Evolutionary conservation across 768 basidiomycete species (phyloP).

Genomic region (Tulasnella sp.): DNA sequence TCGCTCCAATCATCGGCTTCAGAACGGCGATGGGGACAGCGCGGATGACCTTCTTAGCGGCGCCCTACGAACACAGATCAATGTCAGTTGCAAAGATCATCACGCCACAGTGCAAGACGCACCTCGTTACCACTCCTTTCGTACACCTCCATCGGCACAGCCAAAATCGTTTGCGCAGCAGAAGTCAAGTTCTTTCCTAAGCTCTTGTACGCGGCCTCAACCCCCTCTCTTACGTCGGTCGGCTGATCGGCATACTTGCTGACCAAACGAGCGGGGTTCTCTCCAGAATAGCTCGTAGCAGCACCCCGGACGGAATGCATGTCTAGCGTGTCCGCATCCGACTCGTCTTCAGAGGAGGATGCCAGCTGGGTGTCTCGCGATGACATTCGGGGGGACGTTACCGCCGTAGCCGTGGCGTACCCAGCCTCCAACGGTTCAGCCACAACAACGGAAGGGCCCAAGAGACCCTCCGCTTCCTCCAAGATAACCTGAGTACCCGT

Average conservation of each 20-base stretch:
- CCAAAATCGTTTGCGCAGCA: constrained; percentile 96
- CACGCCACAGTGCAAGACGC: constrained; percentile 33
- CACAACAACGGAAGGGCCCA: constrained; percentile 65
- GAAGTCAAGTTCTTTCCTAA: constrained; percentile 81
- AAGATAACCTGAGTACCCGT: constrained; percentile 97
- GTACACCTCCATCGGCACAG: constrained; percentile 98
- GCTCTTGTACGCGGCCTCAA: constrained; percentile 88
- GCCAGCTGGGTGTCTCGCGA: constrained; percentile 26
- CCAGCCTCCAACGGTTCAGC: constrained; percentile 57
- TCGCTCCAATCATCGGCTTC: constrained; percentile 97
- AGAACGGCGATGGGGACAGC: constrained; percentile 97
- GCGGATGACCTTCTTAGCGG: constrained; percentile 88
- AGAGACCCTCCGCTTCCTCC: constrained; percentile 87
- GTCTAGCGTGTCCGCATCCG: constrained; percentile 26
- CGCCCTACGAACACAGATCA: constrained; percentile 54
- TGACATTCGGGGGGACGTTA: constrained; percentile 8
- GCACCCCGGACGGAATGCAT: constrained; percentile 27
- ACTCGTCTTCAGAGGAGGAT: constrained; percentile 32
- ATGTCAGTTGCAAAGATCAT: not conserved
- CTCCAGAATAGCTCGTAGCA: constrained; percentile 35
- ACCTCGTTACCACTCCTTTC: constrained; percentile 91
- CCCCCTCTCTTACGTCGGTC: constrained; percentile 72
- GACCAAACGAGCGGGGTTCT: constrained; percentile 54
- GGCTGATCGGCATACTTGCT: constrained; percentile 95
- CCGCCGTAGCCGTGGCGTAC: constrained; percentile 24